Base-by-base conservation (phyloP, 768 basidiomycete genomes). In the Mycena galericulata region DNA sequence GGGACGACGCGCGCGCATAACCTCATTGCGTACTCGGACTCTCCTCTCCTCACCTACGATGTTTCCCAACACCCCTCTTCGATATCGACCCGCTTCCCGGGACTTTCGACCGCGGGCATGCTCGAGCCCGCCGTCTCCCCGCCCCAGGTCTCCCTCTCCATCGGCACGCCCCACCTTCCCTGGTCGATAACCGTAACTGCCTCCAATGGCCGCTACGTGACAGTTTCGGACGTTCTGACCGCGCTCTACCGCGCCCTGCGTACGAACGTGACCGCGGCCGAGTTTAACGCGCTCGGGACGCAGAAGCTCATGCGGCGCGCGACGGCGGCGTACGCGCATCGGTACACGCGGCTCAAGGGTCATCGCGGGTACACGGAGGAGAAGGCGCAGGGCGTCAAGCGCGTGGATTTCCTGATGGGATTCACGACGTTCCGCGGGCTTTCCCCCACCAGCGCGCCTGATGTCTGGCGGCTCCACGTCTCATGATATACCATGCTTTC, bases 301-400 rank as follows among this genome's bases (percentile, higher is more conserved):
- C 36, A 26, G 4, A 56, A 56, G 55, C 55, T 56, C 55, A 56
- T 40, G 55, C 55, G 55, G 22, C 55, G 55, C 36, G 55, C 38
- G 36, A 36, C 36, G 26, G 55, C n/a, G 5, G 55, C 55, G 6
- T 56, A 56, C 20, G 22, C 26, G 22, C 55, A 41, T 14, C 55
- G 55, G 20, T 56, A 56, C 40, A 41, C 18, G 55, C 55, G 55
- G 12, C 55, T 56, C 22, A 56, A 41, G 55, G 55, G 55, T 24
- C 55, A 56, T n/a, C 55, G 38, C 40, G 55, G 55, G 24, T 56
- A 41, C 15, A 38, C 30, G 55, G 55, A 56, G 40, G 55, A 56
- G 55, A 56, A 41, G 55, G 10, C 4, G 10, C 6, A 17, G 2
- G 55, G 55, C 7, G 55, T 56, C 36, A 38, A 56, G 34, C 55